phyloP scores from a whole-genome alignment of 2,329 filamentous ascomycete species.

The Trichophyton simii region DNA sequence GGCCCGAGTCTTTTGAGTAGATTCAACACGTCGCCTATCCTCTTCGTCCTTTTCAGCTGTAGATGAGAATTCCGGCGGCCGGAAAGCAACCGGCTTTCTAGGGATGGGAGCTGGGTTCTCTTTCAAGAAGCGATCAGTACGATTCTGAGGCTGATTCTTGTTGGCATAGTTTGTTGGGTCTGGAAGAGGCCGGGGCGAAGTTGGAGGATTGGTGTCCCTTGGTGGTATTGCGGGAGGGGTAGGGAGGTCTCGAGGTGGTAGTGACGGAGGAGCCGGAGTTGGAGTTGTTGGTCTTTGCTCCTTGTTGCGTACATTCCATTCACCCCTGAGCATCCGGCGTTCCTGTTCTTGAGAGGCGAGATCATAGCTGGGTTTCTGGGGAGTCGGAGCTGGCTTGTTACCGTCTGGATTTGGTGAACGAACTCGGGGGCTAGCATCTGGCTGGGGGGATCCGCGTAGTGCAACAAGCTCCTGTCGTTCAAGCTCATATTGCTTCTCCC shows the following conservation, averaged over 20 bases:
- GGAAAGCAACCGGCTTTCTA: slow-evolving; percentile 27
- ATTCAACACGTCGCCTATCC: slow-evolving; percentile 41
- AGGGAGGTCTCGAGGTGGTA: slow-evolving; percentile 16
- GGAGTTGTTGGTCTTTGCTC: slow-evolving; percentile 9
- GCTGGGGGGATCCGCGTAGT: slow-evolving; percentile 12
- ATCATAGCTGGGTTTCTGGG: slow-evolving; percentile 36
- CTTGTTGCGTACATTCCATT: slow-evolving; percentile 38
- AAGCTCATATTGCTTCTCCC: slow-evolving; percentile 51
- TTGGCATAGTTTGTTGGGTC: slow-evolving; percentile 32
- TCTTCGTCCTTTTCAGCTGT: slow-evolving; percentile 46
- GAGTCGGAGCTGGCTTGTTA: slow-evolving; percentile 15
- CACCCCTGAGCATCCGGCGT: slow-evolving; percentile 45
- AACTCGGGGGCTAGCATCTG: background rate
- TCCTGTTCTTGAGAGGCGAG: slow-evolving; percentile 50
- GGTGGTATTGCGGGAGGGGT: slow-evolving; percentile 14
- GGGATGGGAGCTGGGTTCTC: slow-evolving; percentile 40
- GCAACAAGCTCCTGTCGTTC: slow-evolving; percentile 43
- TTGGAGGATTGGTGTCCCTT: slow-evolving; percentile 7
- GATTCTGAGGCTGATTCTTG: slow-evolving; percentile 20
- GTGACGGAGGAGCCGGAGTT: slow-evolving; percentile 11
- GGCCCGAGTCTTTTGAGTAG: slow-evolving; percentile 46
- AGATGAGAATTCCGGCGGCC: slow-evolving; percentile 36
- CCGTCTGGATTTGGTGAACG: background rate
- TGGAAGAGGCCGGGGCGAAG: slow-evolving; percentile 34
- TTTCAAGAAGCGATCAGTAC: slow-evolving; percentile 45